phyloP scores from a whole-genome alignment of 2,329 filamentous ascomycete genomes.

The Lachnellula suecica region DNA sequence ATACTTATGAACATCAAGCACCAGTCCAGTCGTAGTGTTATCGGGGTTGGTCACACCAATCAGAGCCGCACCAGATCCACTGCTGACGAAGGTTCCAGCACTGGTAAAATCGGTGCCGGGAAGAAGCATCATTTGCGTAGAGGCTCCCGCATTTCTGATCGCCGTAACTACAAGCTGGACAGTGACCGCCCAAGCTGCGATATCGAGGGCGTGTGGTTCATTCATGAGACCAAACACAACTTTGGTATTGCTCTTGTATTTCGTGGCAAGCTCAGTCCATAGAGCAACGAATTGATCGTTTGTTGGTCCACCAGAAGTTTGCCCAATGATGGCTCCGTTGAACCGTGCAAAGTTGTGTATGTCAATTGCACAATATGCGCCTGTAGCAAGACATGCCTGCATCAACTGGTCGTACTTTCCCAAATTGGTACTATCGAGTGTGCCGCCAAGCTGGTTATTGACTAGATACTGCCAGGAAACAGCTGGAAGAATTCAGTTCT shows the following conservation, averaged over 20 bases:
- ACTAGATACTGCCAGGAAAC: slow-evolving; percentile 60
- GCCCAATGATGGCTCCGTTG: slow-evolving; percentile 61
- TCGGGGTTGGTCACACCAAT: slow-evolving; percentile 57
- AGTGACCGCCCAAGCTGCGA: slow-evolving; percentile 56
- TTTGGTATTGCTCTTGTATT: slow-evolving; percentile 50
- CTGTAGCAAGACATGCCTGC: slow-evolving; percentile 54
- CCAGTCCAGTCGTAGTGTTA: slow-evolving; percentile 49
- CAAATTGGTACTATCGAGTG: slow-evolving; percentile 48
- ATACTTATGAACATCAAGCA: slow-evolving; percentile 61
- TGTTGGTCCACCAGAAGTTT: slow-evolving; percentile 54
- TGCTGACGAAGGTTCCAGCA: slow-evolving; percentile 47
- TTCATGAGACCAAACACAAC: slow-evolving; percentile 69
- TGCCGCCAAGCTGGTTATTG: slow-evolving; percentile 47
- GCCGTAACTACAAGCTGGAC: slow-evolving; percentile 63
- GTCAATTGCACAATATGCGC: slow-evolving; percentile 59
- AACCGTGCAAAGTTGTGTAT: slow-evolving; percentile 59
- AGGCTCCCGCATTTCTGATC: slow-evolving; percentile 61
- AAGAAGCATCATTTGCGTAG: slow-evolving; percentile 61
- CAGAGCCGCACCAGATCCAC: slow-evolving; percentile 50
- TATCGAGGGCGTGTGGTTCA: slow-evolving; percentile 41
- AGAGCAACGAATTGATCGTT: slow-evolving; percentile 57
- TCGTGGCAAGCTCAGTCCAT: slow-evolving; percentile 57
- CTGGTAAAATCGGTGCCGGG: slow-evolving; percentile 60
- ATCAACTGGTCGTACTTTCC: slow-evolving; percentile 55
- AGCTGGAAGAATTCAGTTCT: slow-evolving; percentile 28